phyloP scores from a whole-genome alignment of 2,329 filamentous ascomycete species.

The Hypoxylon sp. region DNA sequence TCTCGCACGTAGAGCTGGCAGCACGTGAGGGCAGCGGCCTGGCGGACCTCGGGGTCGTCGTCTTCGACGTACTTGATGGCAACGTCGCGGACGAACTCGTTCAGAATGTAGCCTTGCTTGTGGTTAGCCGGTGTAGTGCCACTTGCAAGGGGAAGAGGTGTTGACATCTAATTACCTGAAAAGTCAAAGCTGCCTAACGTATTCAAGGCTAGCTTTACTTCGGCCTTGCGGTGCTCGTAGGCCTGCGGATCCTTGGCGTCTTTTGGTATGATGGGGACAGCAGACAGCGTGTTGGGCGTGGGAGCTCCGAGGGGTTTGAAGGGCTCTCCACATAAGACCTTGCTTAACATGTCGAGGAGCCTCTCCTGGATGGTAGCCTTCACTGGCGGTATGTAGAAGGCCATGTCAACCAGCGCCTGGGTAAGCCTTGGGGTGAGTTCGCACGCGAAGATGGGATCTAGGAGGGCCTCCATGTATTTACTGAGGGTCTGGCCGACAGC shows the following conservation, averaged over 20 bases:
- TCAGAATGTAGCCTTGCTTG: constrained; percentile 80
- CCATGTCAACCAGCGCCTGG: constrained; percentile 97
- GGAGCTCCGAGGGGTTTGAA: constrained; percentile 95
- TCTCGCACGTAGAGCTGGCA: constrained; percentile 98
- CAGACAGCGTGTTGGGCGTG: constrained; percentile 80
- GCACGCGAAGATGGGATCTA: constrained; percentile 97
- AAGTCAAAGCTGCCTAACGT: constrained; percentile 99
- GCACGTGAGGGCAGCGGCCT: constrained; percentile 94
- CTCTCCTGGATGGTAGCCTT: constrained; percentile 94
- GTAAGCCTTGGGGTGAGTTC: constrained; percentile 94
- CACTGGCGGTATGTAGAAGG: constrained; percentile 96
- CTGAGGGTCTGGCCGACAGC: constrained; percentile 96
- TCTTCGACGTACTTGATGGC: constrained; percentile 98
- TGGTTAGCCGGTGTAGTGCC: constrained; percentile 33
- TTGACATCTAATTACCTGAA: constrained; percentile 67
- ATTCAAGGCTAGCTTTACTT: constrained; percentile 92
- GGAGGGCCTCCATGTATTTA: constrained; percentile 96
- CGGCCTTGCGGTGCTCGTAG: constrained; percentile 83
- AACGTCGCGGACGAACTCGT: constrained; percentile 98
- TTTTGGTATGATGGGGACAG: constrained; percentile 85
- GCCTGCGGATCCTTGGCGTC: constrained; percentile 87
- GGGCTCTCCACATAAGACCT: constrained; percentile 90
- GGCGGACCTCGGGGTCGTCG: constrained; percentile 91
- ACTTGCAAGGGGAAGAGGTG: neutral
- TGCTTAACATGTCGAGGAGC: constrained; percentile 92